Base-by-base conservation (phyloP, 2,329 filamentous ascomycete species). In the Tolypocladium endophyticum region DNA sequence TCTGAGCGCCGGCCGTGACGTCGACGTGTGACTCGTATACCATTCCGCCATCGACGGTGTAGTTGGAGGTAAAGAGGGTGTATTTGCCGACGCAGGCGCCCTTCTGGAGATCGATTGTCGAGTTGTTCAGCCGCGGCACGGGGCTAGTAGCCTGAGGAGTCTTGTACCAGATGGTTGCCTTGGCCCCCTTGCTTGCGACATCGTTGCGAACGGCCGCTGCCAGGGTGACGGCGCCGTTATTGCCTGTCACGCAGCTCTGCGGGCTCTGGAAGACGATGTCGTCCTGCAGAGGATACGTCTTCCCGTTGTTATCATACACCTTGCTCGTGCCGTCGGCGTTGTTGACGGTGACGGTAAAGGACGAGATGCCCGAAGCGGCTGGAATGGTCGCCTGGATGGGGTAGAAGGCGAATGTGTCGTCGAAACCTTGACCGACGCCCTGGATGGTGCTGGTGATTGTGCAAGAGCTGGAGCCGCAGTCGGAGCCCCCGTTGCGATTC, bases 401-500 rank as follows among this genome's bases (percentile, higher is more conserved):
- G 64, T 76, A 81, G 70, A 83, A 83, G 58, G 75, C 74, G 67
- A 87, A 87, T 11, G 72, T 80, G 61, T 87, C 83, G 66, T 87
- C 84, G 58, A 87, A 83, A 2, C 84, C 84, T 50, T 73, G 72
- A 5, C 78, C 77, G 30, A 76, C 73, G 3, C 82, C 83, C 52
- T 76, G 75, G n/a, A 76, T 62, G 4, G 70, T 74, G 23, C 79
- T 73, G 2, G 72, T 74, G 57, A 81, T 78, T n/a, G 73, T 72
- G 61, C 80, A 82, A 28, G 70, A 69, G 28, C 62, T 57, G 11
- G 65, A 63, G 33, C 78, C 76, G 60, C 80, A 81, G n/a, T 71
- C 69, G 28, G 71, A 70, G 2, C 74, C 75, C 7, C 83, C 83
- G 52, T 69, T 76, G 28, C 83, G 77, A 65, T 84, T 77, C 69